Conservation (phyloP, 2,329 filamentous ascomycete genomes). For the Lecanoromycetidae sp. region DNA sequence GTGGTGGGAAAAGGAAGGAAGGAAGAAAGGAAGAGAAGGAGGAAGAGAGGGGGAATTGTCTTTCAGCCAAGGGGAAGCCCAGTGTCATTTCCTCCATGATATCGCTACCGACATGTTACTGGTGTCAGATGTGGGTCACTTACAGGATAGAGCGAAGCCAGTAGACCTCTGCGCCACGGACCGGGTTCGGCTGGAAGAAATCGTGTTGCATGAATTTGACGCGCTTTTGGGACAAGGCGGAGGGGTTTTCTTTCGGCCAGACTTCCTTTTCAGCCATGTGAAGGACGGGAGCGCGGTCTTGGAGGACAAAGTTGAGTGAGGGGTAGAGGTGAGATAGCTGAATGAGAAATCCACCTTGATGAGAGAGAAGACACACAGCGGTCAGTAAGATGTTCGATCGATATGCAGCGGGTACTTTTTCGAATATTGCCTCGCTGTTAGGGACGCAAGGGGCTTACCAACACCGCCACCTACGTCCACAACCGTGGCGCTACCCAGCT, state of each 20-base stretch:
- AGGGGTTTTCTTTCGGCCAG: slow-evolving; percentile 24
- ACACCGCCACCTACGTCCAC: slow-evolving; percentile 26
- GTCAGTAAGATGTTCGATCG: background rate
- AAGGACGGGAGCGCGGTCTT: slow-evolving; percentile 26
- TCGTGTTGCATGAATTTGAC: slow-evolving; percentile 18
- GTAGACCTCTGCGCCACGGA: slow-evolving; percentile 8
- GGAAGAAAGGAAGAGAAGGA: too few species aligned
- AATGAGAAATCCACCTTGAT: slow-evolving; percentile 21
- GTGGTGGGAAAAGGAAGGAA: background rate
- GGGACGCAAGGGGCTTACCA: slow-evolving; percentile 19
- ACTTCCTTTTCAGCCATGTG: slow-evolving; percentile 21
- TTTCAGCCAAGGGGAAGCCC: too few species aligned
- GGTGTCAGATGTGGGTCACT: background rate
- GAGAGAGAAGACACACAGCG: background rate
- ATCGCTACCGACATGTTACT: background rate
- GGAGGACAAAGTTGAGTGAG: slow-evolving; percentile 26
- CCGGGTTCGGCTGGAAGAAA: slow-evolving; percentile 10
- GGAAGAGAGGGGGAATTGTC: too few species aligned
- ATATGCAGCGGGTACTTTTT: background rate
- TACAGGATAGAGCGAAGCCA: slow-evolving; percentile 10
- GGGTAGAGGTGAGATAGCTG: slow-evolving; percentile 26
- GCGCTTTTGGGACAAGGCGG: slow-evolving; percentile 18
- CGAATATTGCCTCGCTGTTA: too few species aligned
- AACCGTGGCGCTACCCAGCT: slow-evolving; percentile 19
- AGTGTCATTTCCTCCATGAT: too few species aligned